Conservation (phyloP, 805 yeast species). For the Lipomyces mesembrius region DNA sequence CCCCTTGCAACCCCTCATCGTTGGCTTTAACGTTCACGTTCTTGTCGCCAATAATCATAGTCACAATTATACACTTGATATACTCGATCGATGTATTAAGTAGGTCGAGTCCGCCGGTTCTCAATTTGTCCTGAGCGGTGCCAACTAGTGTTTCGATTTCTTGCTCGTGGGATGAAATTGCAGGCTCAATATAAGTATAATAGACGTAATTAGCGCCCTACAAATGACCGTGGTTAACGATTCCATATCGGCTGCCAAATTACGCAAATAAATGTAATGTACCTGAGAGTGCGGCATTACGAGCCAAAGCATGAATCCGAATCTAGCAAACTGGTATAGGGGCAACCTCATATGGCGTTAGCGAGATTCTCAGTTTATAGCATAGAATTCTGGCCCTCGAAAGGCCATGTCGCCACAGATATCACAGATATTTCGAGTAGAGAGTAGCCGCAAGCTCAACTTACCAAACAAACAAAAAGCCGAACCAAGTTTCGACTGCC, state of each 20-base stretch:
- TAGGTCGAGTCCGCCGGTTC: conserved; percentile 7
- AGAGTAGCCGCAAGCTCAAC: neutral
- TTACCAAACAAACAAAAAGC: conserved; percentile 50
- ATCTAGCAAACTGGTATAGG: conserved; percentile 55
- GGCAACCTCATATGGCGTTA: conserved; percentile 52
- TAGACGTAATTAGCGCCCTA: conserved; percentile 31
- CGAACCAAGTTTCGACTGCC: conserved; percentile 50
- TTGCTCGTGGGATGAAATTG: conserved; percentile 28
- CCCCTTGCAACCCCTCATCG: neutral
- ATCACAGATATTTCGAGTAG: neutral
- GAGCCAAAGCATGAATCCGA: conserved; percentile 63
- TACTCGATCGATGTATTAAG: conserved; percentile 5
- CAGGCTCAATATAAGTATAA: conserved; percentile 30
- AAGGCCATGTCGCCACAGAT: neutral
- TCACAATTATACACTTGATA: conserved; percentile 1
- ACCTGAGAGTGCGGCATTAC: conserved; percentile 57
- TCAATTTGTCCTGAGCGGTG: conserved; percentile 16
- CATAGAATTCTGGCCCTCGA: neutral
- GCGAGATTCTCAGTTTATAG: neutral
- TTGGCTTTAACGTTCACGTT: neutral
- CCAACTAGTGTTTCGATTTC: conserved; percentile 18
- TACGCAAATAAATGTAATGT: neutral
- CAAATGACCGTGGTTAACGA: neutral
- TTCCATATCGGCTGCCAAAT: neutral
- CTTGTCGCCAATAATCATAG: neutral